phyloP scores from a whole-genome alignment of 768 basidiomycete genomes.

The Podaxis sp. region DNA sequence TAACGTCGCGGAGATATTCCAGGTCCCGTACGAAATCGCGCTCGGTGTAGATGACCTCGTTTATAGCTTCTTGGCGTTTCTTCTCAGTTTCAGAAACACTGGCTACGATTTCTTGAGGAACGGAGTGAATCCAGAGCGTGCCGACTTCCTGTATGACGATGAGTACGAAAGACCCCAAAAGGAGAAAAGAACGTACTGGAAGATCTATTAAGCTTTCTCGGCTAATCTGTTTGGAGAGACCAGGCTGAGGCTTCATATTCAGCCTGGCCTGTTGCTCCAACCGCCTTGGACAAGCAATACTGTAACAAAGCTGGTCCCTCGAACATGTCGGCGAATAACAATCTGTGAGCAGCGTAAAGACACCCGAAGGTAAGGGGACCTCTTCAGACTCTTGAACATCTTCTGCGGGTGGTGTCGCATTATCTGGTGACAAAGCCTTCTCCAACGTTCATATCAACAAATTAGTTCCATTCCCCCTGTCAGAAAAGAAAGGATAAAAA shows the following conservation, averaged over 20 bases:
- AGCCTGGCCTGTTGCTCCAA: conserved; percentile 92
- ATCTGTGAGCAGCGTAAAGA: conserved; percentile 94
- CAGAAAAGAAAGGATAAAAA: background rate
- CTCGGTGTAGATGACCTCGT: conserved; percentile 93
- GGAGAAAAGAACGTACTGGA: conserved; percentile 45
- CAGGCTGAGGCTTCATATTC: conserved; percentile 93
- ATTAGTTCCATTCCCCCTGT: background rate
- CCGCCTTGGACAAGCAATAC: conserved; percentile 92
- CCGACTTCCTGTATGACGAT: conserved; percentile 44
- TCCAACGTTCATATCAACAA: background rate
- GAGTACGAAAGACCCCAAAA: conserved; percentile 7
- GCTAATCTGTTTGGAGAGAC: conserved; percentile 81
- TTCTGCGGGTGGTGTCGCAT: conserved; percentile 25
- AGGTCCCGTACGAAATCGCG: conserved; percentile 97
- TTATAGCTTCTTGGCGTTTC: conserved; percentile 96
- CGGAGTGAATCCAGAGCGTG: conserved; percentile 93
- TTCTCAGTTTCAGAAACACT: conserved; percentile 93
- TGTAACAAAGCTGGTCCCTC: conserved; percentile 92
- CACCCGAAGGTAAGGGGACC: conserved; percentile 80
- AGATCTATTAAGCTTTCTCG: conserved; percentile 80
- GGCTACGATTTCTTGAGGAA: conserved; percentile 91
- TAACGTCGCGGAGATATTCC: conserved; percentile 94
- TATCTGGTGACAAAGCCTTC: conserved; percentile 27
- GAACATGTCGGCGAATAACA: conserved; percentile 99
- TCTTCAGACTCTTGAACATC: conserved; percentile 56